Base-by-base conservation (phyloP, 805 yeast species). In the Saccharomycopsis olivae region DNA sequence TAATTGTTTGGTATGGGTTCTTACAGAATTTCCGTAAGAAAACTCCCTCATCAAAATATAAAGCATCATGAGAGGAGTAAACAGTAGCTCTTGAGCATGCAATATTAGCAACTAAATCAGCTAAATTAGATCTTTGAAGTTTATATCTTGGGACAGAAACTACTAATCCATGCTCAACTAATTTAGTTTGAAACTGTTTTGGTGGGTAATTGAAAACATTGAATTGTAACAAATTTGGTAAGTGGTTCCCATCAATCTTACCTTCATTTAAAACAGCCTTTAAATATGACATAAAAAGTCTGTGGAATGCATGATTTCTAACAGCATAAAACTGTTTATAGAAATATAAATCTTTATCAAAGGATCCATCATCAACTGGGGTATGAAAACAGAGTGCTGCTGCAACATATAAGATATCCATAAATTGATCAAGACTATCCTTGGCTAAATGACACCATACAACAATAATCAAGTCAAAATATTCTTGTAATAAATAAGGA, bases 1-100 rank as follows among this genome's bases (percentile, higher is more conserved):
- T 59, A 17, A 60, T 53, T 15, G 59, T 55, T 47, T 54, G 53
- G 43, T 54, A 56, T 33, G 60, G 69, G 35, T 65, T 64, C 33
- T 57, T 57, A 31, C 59, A 64, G 37, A 65, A 65, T 31, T 57
- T 66, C 29, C 61, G 68, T 19, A 62, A 49, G 36, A 64, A 60
- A 29, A 65, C 63, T 33, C 57, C 66, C 39, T 54, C 64, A 34
- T 61, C 59, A 47, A 56, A 68, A 3, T 61, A 66, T 29, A 57
- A 54, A 4, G 59, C 53, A 29, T 58, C 59, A 47, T 51, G 53
- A 17, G 55, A 55, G 11, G 56, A 56, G 47, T 52, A 57, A 21
- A 48, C 53, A 54, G 54, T 52, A 31, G 55, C 56, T 44, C 52
- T 58, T 40, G 62, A 57, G 43, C 53, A 57, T 40, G 57, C 67